Percentiles rank a stretch among this genome's conserved stretches.
These are phyloP conservation scores for Cyberlindnera euphorbiae DNA, from an alignment of 805 yeast genomes.

Conservation along the genomic window DNA sequence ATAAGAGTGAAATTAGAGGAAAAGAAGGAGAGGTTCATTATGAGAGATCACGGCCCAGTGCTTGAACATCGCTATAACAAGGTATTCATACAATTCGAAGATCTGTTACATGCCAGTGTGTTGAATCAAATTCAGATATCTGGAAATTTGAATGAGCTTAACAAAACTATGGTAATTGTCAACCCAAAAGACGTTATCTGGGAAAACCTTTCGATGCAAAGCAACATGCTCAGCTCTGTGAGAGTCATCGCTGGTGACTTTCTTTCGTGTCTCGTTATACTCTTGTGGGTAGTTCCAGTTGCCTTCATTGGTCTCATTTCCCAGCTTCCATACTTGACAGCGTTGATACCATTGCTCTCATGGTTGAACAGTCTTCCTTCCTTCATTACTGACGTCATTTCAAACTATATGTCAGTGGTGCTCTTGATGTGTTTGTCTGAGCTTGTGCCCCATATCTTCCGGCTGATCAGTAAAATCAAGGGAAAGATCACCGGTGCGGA, in stretches of 20 bases:
- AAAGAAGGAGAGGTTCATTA: slow-evolving; percentile 13
- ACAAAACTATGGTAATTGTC: slow-evolving; percentile 44
- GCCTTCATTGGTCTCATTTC: slow-evolving; percentile 74
- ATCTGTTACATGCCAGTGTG: slow-evolving; percentile 52
- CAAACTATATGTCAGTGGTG: slow-evolving; percentile 65
- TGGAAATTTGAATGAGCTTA: slow-evolving; percentile 37
- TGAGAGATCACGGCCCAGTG: slow-evolving; percentile 21
- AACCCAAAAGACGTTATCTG: slow-evolving; percentile 70
- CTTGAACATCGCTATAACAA: slow-evolving; percentile 33
- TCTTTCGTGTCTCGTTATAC: slow-evolving; percentile 44
- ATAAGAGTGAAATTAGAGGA: slow-evolving; percentile 6
- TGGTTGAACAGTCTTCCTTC: slow-evolving; percentile 55
- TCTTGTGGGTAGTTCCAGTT: slow-evolving; percentile 79
- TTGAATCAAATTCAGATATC: slow-evolving; percentile 56
- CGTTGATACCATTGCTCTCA: slow-evolving; percentile 53
- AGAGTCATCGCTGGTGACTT: slow-evolving; percentile 42
- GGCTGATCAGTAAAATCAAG: slow-evolving; percentile 48
- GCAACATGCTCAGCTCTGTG: slow-evolving; percentile 31
- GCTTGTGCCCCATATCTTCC: slow-evolving; percentile 52
- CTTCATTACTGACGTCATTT: slow-evolving; percentile 45
- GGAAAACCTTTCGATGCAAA: slow-evolving; percentile 48
- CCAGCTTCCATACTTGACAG: slow-evolving; percentile 62
- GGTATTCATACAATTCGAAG: slow-evolving; percentile 59
- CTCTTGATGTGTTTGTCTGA: slow-evolving; percentile 61
- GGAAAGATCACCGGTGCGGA: slow-evolving; percentile 59